Percentiles rank a stretch among this genome's conserved stretches.
Evolutionary conservation across 306 rosid species (phyloP).

Genomic region (Cercis canadensis): DNA sequence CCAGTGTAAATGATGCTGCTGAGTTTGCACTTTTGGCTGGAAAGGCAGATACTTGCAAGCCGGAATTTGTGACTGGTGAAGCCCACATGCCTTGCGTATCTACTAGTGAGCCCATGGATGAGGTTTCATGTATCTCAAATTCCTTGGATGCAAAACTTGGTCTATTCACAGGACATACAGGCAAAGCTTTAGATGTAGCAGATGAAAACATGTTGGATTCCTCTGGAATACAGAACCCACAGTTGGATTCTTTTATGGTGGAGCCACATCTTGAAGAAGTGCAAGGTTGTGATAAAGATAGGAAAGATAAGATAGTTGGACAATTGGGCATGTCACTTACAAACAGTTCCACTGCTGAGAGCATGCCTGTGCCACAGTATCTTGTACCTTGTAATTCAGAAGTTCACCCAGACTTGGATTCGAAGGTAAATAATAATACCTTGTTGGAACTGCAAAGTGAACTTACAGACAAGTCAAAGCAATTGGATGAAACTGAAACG

Average conservation of each 20-base stretch:
- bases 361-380: constrained; percentile 70
- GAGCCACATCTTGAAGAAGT: constrained; percentile 80
- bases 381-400: constrained; percentile 60
- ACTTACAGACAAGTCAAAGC: constrained; percentile 70
- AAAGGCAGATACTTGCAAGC: constrained; percentile 59
- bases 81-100: constrained; percentile 60
- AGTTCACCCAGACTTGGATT: constrained; percentile 57
- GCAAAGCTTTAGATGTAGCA: constrained; percentile 68
- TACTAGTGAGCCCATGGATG: constrained; percentile 87
- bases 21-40: constrained; percentile 58
- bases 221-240: constrained; percentile 71
- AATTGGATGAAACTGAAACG: constrained; percentile 67
- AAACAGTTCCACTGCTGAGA: constrained; percentile 96
- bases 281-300: constrained; percentile 59
- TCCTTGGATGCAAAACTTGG: constrained; percentile 81
- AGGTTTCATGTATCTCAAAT: constrained; percentile 89
- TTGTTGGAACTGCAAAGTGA: constrained; percentile 71
- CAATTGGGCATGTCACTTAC: constrained; percentile 84
- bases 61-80: constrained; percentile 54
- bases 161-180: constrained; percentile 56
- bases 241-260: constrained; percentile 85
- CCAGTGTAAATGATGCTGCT: constrained; percentile 51
- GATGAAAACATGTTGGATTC: constrained; percentile 98
- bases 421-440: constrained; percentile 55
- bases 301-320: constrained; percentile 64